Base-by-base conservation (phyloP, 306 rosid genomes). In the Cicer pinnatifidum region DNA sequence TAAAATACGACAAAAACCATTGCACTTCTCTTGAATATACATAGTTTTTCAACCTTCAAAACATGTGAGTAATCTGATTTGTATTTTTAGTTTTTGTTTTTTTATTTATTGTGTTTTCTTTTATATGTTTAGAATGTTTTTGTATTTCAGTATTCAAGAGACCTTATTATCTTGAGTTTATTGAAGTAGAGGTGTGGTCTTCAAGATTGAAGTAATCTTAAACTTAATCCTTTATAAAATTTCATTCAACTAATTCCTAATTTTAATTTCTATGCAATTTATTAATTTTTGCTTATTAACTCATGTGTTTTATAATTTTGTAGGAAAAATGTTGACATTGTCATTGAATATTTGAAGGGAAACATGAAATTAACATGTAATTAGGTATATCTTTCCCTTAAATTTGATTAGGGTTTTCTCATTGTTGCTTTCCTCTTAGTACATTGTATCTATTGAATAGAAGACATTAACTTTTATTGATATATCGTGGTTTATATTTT, bases 141-240 rank as follows among this genome's bases (percentile, higher is more conserved):
- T 71, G 23, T 11, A 40, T 77, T 89, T 71, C 91, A 91, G 96
- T 91, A 78, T 89, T 93, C 86, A 88, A 80, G 82, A 89, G 97
- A 60, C 97, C 98, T 46, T 88, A 51, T 82, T 91, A 63, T 83
- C 40, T 61, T 39, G 97, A 89, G 82, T 93, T 93, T 78, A 82
- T 91, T 85, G 97, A 93, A 84, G 96, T 91, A 44, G 97, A 79
- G 11, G 53, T 91, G 45, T 93, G 98, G 98, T 86, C 98, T 71
- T 91, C 98, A 69, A 85, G 97, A 87, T 71, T 45, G 47, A 86
- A 77, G 98, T 93, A 88, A n/a, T 75, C 66, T 62, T 84, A 77
- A 47, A 64, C 67, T 47, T 84, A 76, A 41, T 46, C 68, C 68
- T 65, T 71, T 80, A 10, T 58, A 7, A 11, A 28, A 58, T 28